Conservation (phyloP, 352 stramenopile genomes). For the Aphanomyces euteiches region DNA sequence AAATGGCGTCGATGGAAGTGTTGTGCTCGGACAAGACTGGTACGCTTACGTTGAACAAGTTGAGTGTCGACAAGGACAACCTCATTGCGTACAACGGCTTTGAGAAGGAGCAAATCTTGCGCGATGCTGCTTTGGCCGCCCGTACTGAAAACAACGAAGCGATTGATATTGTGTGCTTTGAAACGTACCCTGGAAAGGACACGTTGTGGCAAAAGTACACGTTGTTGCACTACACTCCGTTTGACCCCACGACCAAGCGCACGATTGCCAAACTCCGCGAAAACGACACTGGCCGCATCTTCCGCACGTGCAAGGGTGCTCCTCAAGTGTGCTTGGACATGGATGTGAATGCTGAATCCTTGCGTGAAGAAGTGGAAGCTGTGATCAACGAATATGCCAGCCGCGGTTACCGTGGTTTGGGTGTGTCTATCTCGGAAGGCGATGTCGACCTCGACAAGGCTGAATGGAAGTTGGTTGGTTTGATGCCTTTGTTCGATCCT, state of each 20-base stretch:
- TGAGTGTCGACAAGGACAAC: conserved; percentile 90
- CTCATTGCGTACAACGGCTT: conserved; percentile 73
- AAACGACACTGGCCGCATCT: conserved; percentile 74
- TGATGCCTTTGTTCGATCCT: conserved; percentile 92
- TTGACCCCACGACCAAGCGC: conserved; percentile 85
- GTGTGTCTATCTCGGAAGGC: conserved; percentile 53
- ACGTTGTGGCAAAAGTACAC: conserved; percentile 77
- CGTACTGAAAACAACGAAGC: conserved; percentile 75
- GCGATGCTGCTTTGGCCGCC: conserved; percentile 54
- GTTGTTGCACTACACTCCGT: conserved; percentile 74
- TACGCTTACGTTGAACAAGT: conserved; percentile 93
- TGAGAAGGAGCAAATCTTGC: conserved; percentile 51
- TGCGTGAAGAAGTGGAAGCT: conserved; percentile 67
- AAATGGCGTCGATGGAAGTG: conserved; percentile 91
- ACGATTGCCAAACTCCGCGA: conserved; percentile 88
- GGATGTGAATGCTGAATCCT: conserved; percentile 50
- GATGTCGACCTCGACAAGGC: conserved; percentile 71
- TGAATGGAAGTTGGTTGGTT: conserved; percentile 89
- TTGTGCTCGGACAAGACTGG: conserved; percentile 95
- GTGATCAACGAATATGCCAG: conserved; percentile 79
- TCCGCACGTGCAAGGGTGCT: conserved; percentile 90
- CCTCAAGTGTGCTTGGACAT: conserved; percentile 89
- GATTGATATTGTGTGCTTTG: conserved; percentile 68
- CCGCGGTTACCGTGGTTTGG: conserved; percentile 63
- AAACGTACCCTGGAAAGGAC: conserved; percentile 75